Base-by-base conservation (phyloP, 108 stramenopile species). In the Nannochloropsis gaditana region DNA sequence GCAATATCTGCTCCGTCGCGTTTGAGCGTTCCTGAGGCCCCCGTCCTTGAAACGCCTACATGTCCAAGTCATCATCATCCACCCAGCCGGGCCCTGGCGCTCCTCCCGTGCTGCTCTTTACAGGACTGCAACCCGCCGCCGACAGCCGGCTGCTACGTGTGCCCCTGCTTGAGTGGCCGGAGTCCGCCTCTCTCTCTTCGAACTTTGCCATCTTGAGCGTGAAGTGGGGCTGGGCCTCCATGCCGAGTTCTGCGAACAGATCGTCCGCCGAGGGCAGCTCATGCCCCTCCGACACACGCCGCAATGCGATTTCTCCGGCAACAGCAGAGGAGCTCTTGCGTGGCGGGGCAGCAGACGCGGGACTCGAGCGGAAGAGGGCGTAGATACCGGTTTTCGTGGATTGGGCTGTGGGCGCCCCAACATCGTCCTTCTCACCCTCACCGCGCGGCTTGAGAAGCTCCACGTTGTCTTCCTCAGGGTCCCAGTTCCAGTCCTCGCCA, bases 61-160 rank as follows among this genome's bases (percentile, higher is more conserved):
- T 3, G n/a, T 73, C 59, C 8, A 73, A 73, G n/a, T 73, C 59
- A 15, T 73, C 59, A 73, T 73, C 59, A 73, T 73, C 59, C 59
- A 73, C n/a, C 59, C 59, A 73, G 5, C 59, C 59, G n/a, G 59
- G 59, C n/a, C 19, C 59, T n/a, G n/a, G n/a, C 59, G 19, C 59
- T n/a, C n/a, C 59, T 6, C 59, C 59, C 8, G 6, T 73, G n/a
- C 6, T 73, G 19, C 59, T n/a, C 59, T 73, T 73, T n/a, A 73
- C 59, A 15, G 59, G 59, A 73, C 59, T 73, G 19, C 19, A n/a
- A 15, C 59, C 59, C 59, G 59, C 59, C 59, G 59, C 59, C 59
- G 59, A 73, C 8, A 73, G n/a, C 59, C 59, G 59, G n/a, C 59
- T 73, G 59, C 59, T 73, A 15, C 59, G 59, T n/a, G 59, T 73